These are phyloP conservation scores for Coniella vitis DNA, from an alignment of 2,329 filamentous ascomycete genomes.

Conservation along the genomic window DNA sequence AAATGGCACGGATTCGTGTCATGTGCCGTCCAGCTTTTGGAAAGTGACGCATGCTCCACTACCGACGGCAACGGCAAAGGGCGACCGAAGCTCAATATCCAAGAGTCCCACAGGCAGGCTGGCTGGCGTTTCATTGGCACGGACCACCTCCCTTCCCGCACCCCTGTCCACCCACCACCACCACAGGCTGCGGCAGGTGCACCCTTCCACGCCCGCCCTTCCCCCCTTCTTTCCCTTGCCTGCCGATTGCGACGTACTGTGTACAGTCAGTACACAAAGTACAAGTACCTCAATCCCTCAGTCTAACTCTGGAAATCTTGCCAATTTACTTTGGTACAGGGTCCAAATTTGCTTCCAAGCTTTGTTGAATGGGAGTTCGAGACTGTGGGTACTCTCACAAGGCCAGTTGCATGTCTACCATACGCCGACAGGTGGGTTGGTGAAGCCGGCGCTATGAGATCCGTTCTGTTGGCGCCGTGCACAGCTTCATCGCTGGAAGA, in stretches of 20 bases:
- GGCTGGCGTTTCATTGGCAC: background rate
- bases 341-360: too few relatives aligned
- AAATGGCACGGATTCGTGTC: background rate
- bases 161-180: background rate
- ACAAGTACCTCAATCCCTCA: too few relatives aligned
- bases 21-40: background rate
- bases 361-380: too few relatives aligned
- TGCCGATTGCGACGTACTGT: background rate
- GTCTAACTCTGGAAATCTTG: too few relatives aligned
- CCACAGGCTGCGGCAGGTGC: background rate
- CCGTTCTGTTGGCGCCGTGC: background rate
- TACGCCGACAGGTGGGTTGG: too few relatives aligned
- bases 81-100: background rate
- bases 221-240: too few relatives aligned
- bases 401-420: too few relatives aligned
- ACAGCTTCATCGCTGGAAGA: constrained; percentile 2
- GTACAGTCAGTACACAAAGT: too few relatives aligned
- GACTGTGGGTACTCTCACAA: too few relatives aligned
- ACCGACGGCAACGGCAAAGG: constrained; percentile 1
- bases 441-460: too few relatives aligned
- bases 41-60: background rate
- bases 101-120: background rate
- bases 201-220: background rate
- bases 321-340: too few relatives aligned
- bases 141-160: background rate